These are phyloP conservation scores for Aspergillus latus DNA, from an alignment of 2,329 filamentous ascomycete species.

Conservation along the genomic window DNA sequence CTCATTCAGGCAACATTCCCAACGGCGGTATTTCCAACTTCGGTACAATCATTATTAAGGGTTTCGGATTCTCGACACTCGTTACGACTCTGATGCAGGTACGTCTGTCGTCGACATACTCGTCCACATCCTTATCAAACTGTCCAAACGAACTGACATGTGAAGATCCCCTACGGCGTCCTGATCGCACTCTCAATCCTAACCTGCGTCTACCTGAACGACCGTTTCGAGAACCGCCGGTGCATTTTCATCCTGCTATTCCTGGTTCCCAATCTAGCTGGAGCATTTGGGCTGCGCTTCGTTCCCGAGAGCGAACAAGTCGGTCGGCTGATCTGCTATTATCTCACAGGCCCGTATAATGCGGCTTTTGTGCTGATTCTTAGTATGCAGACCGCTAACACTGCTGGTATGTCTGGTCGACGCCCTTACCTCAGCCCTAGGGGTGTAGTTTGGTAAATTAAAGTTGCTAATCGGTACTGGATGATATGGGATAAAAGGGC, in stretches of 20 bases:
- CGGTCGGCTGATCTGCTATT: slow-evolving; percentile 60
- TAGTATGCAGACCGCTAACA: slow-evolving; percentile 48
- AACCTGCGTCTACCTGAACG: slow-evolving; percentile 50
- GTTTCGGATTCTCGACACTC: slow-evolving; percentile 56
- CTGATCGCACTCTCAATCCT: slow-evolving; percentile 54
- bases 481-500: slow-evolving; percentile 42
- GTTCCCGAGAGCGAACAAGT: slow-evolving; percentile 52
- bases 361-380: slow-evolving; percentile 54
- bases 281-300: slow-evolving; percentile 58
- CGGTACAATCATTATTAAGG: slow-evolving; percentile 59
- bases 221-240: slow-evolving; percentile 49
- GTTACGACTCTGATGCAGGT: slow-evolving; percentile 56
- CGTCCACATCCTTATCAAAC: no score
- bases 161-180: slow-evolving; percentile 49
- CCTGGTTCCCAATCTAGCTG: slow-evolving; percentile 60
- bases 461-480: background rate
- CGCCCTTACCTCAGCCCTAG: no score
- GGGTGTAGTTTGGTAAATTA: background rate
- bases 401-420: slow-evolving; percentile 34
- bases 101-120: background rate
- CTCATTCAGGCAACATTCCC: slow-evolving; percentile 43
- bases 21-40: slow-evolving; percentile 62
- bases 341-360: slow-evolving; percentile 56
- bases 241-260: slow-evolving; percentile 57
- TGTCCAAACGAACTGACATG: no score